Conservation (phyloP, 2,329 filamentous ascomycete genomes). For the Sclerotiophoma versabilis region DNA sequence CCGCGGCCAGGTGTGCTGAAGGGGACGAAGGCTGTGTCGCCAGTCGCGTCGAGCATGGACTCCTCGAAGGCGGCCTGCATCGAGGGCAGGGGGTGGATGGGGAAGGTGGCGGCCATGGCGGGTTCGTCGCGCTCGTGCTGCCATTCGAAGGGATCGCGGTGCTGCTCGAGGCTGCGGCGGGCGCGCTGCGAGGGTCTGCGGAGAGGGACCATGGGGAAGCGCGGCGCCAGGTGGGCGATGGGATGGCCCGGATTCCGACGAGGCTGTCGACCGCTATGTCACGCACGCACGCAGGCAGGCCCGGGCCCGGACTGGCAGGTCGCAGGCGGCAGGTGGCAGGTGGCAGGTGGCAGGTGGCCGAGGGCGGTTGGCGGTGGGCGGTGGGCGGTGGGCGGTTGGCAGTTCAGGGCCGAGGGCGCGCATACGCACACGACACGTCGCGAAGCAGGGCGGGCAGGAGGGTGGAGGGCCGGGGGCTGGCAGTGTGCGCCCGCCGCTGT, state of each 20-base stretch:
- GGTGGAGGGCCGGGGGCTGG: background rate
- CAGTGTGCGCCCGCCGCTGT: slow-evolving; percentile 18
- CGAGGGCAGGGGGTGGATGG: slow-evolving; percentile 73
- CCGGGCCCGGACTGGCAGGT: slow-evolving; percentile 28
- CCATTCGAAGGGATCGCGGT: slow-evolving; percentile 41
- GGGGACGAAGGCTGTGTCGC: slow-evolving; percentile 43
- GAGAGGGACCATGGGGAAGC: slow-evolving; percentile 36
- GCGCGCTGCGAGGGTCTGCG: slow-evolving; percentile 30
- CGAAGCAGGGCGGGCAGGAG: background rate
- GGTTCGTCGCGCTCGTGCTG: slow-evolving; percentile 41
- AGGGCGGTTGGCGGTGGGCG: too few species aligned
- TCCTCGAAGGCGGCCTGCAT: slow-evolving; percentile 87
- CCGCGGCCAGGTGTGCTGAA: slow-evolving; percentile 52
- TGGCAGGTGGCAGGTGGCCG: too few species aligned
- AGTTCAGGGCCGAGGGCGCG: slow-evolving; percentile 30
- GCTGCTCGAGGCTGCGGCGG: slow-evolving; percentile 27
- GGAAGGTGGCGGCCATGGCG: slow-evolving; percentile 50
- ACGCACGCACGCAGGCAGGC: slow-evolving; percentile 36
- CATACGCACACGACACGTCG: slow-evolving; percentile 33
- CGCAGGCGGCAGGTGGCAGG: too few species aligned
- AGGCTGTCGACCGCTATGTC: slow-evolving; percentile 29
- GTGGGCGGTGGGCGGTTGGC: too few species aligned
- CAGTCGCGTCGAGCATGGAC: slow-evolving; percentile 74
- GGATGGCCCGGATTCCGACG: slow-evolving; percentile 22
- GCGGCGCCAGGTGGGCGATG: slow-evolving; percentile 12